These are phyloP conservation scores for Phytophthora multivora DNA, from an alignment of 352 stramenopile species.

Conservation along the genomic window DNA sequence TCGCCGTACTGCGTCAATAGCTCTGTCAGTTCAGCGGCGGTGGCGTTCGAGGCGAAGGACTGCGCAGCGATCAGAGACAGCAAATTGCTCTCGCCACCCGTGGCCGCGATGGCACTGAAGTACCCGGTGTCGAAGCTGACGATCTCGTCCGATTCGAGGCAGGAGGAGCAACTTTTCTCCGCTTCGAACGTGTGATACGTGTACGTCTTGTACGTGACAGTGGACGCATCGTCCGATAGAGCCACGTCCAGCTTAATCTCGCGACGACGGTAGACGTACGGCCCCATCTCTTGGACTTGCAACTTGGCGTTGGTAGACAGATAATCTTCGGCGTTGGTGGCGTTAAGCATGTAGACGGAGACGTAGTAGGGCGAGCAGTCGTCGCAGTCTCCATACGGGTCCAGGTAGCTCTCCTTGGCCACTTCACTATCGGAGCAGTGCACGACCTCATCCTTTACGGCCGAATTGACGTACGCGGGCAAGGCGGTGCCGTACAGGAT, in stretches of 20 bases:
- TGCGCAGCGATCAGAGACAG: conserved; percentile 44
- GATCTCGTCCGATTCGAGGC: conserved; percentile 58
- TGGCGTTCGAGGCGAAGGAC: conserved; percentile 45
- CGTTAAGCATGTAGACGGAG: conserved; percentile 74
- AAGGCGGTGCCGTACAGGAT: conserved; percentile 63
- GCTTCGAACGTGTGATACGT: conserved; percentile 69
- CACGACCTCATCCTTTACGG: conserved; percentile 39
- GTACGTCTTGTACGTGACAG: conserved; percentile 79
- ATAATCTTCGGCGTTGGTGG: conserved; percentile 72
- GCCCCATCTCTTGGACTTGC: conserved; percentile 63
- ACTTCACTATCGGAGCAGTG: conserved; percentile 46
- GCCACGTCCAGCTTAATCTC: conserved; percentile 68
- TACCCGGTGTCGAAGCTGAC: conserved; percentile 67
- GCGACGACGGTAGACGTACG: conserved; percentile 72
- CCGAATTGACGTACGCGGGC: conserved; percentile 53
- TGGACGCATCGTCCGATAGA: conserved; percentile 54
- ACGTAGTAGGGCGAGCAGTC: conserved; percentile 82
- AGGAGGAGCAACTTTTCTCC: conserved; percentile 52
- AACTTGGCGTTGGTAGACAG: conserved; percentile 57
- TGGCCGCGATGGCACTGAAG: conserved; percentile 66
- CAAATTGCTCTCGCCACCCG: conserved; percentile 65
- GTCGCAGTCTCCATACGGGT: conserved; percentile 74
- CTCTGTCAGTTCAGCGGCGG: conserved; percentile 15
- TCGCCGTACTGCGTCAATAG: conserved; percentile 46
- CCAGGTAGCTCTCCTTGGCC: conserved; percentile 48